phyloP scores from a whole-genome alignment of 805 yeast genomes.

The Cyberlindnera amylophila region DNA sequence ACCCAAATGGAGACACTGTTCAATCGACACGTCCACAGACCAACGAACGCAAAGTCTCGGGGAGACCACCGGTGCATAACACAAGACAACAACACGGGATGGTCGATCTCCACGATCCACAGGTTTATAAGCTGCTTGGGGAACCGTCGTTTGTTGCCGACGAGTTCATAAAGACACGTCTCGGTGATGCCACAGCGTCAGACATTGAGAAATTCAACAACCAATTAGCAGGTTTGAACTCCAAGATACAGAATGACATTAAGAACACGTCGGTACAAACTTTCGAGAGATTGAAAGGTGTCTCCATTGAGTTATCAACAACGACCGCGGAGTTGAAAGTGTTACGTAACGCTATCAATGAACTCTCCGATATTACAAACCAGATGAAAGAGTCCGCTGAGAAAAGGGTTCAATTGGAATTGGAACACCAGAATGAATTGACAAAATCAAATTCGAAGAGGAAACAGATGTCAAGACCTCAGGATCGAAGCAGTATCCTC shows the following conservation, averaged over 20 bases:
- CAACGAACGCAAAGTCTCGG: constrained; percentile 7
- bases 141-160: constrained; percentile 45
- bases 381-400: constrained; percentile 62
- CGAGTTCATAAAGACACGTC: constrained; percentile 42
- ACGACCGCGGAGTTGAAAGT: constrained; percentile 62
- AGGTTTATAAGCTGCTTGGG: constrained; percentile 33
- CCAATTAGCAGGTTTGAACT: constrained; percentile 45
- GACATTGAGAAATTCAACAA: constrained; percentile 70
- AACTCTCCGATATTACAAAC: constrained; percentile 54
- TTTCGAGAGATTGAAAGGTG: constrained; percentile 54
- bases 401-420: constrained; percentile 46
- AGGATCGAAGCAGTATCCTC: constrained; percentile 65
- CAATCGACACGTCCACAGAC: constrained; percentile 5
- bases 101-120: constrained; percentile 22
- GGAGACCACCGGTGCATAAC: constrained; percentile 3
- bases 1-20: not conserved
- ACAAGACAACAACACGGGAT: constrained; percentile 12
- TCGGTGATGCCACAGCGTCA: constrained; percentile 63
- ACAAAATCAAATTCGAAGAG: constrained; percentile 16
- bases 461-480: constrained; percentile 49
- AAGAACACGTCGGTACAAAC: constrained; percentile 58
- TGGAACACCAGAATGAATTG: constrained; percentile 23
- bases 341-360: constrained; percentile 57
- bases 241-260: constrained; percentile 51
- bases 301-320: constrained; percentile 55